Base-by-base conservation (phyloP, 805 yeast genomes). In the Suhomyces vadensis region DNA sequence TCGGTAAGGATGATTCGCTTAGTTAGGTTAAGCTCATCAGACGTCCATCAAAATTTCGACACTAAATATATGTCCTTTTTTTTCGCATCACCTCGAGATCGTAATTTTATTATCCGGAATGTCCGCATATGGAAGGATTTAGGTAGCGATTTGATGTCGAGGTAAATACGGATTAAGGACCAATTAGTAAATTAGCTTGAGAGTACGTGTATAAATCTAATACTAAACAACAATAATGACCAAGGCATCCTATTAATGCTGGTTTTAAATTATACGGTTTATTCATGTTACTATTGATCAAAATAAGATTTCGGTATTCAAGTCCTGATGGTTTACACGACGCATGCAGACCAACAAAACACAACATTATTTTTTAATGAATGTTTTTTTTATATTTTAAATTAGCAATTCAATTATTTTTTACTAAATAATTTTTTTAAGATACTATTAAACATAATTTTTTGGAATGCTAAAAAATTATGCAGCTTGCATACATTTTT, bases 231-330 rank as follows among this genome's bases (percentile, higher is more conserved):
- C 33, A 13, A 29, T 29, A 11, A 29, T 29, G 16, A 14, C 33
- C 33, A 29, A 27, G 33, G 19, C 19, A 29, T 16, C 11, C 33
- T 29, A 29, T 29, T 20, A 29, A 29, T 29, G 33, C 33, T 29
- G 33, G 33, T 29, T 29, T n/a, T 29, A 29, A 29, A 29, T 16
- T 29, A 29, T 29, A 16, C 33, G 33, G 31, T 8, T 20, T 20
- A 8, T 20, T 8, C 20, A 29, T 29, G 8, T 16, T 14, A 20
- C 20, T 14, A 16, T 14, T 29, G 33, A 29, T 29, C 9, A 20
- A 8, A 16, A 16, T 29, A 14, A 29, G 20, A 29, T 14, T 14
- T 29, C 33, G 5, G 16, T 29, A 8, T 29, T 17, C 14, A 14
- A 29, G 20, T 16, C 16, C 16, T 29, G 20, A 14, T 29, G 16